A percentile compares a stretch with the other conserved stretches of the same genome.
Evolutionary conservation across 2,329 filamentous ascomycete species (phyloP).

Genomic region (Colletotrichum salicis): DNA sequence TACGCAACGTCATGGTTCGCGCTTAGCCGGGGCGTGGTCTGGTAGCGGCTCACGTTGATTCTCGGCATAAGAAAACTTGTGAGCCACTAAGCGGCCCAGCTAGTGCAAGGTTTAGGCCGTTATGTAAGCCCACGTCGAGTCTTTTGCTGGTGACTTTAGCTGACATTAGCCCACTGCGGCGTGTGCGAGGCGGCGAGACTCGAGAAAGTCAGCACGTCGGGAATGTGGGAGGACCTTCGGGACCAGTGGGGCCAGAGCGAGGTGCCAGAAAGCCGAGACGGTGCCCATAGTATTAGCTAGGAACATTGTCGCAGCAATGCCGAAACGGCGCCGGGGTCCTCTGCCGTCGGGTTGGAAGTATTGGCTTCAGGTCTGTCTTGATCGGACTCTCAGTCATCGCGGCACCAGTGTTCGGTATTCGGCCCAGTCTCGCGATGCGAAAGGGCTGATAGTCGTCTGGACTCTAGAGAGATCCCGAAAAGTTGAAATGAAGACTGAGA

Average conservation of each 20-base stretch:
- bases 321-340: conserved; percentile 26
- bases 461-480: not conserved
- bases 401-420: not conserved
- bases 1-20: conserved; percentile 26
- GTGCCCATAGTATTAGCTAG: not conserved
- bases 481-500: not conserved
- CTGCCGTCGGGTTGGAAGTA: not conserved
- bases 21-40: not conserved
- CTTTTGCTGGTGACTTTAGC: not conserved
- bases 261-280: conserved; percentile 17
- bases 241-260: conserved; percentile 15
- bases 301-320: not conserved
- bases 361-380: not conserved
- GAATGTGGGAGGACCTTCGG: conserved; percentile 27
- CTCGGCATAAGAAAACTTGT: conserved; percentile 8
- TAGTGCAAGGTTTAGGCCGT: not conserved
- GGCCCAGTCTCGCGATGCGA: conserved; percentile 1
- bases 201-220: not conserved
- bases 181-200: conserved; percentile 1
- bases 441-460: not conserved
- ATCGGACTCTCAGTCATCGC: not conserved
- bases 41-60: conserved; percentile 12
- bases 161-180: not conserved
- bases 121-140: conserved; percentile 24
- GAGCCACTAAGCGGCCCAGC: not conserved